These are phyloP conservation scores for Hymenoscyphus fructigenus DNA, from an alignment of 2,329 filamentous ascomycete species.

Conservation along the genomic window DNA sequence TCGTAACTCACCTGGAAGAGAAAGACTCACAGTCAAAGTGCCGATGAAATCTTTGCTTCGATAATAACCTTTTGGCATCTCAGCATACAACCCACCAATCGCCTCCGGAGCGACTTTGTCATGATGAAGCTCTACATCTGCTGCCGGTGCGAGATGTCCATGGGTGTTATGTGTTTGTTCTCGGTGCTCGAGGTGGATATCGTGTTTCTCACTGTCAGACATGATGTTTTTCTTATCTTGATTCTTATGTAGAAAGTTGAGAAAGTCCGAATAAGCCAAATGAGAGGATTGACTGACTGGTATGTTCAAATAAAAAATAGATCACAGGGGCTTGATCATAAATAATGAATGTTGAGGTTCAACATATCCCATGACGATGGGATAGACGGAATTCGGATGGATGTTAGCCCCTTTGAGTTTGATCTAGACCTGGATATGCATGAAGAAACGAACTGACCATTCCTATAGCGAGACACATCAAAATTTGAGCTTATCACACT, in stretches of 20 bases:
- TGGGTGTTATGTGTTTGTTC: slow-evolving; percentile 5
- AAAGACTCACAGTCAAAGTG: slow-evolving; percentile 20
- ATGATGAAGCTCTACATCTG: slow-evolving; percentile 8
- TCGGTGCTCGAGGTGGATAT: slow-evolving; percentile 12
- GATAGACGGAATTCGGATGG: not conserved
- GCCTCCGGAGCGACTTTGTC: slow-evolving; percentile 12
- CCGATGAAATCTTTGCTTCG: slow-evolving; percentile 22
- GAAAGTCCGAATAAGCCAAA: not conserved
- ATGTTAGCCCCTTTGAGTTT: not conserved
- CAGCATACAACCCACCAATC: slow-evolving; percentile 11
- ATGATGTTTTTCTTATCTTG: slow-evolving; percentile 1
- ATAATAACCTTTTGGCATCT: slow-evolving; percentile 22
- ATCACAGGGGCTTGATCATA: not conserved
- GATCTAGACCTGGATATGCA: not conserved
- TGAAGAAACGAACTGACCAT: no score
- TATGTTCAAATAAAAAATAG: not conserved
- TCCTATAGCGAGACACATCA: no score
- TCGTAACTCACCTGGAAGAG: not conserved
- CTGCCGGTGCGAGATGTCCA: not conserved
- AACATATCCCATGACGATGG: not conserved
- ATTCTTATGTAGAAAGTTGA: not conserved
- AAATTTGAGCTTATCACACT: no score
- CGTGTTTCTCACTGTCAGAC: slow-evolving; percentile 8
- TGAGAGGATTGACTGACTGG: no score
- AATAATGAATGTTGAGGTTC: not conserved